Base-by-base conservation (phyloP, 2,329 filamentous ascomycete species). In the Cladosporium halotolerans region DNA sequence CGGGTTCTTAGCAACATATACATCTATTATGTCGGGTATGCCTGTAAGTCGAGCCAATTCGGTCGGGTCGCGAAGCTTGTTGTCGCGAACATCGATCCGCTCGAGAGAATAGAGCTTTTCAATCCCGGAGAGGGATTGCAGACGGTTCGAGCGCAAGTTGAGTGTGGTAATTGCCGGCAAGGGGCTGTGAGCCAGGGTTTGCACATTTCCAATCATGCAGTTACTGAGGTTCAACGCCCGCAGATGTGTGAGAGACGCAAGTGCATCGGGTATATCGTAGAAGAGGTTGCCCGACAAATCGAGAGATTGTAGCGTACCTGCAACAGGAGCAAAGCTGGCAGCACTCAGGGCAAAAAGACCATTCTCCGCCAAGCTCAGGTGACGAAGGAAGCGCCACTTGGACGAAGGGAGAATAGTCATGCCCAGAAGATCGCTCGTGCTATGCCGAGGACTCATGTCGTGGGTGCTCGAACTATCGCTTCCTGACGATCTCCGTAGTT, bases 121-220 rank as follows among this genome's bases (percentile, higher is more conserved):
- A 42, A 97, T 83, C 2, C 93, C 93, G 31, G 89, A 89, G 55
- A 99, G 80, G 2, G 90, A 95, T 55, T 83, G 80, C 55, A 99
- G 79, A 43, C 91, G 84, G 68, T 99, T 99, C 46, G 83, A 88
- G 54, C 92, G 85, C 52, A 99, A 80, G 65, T 97, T 97, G 54
- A 99, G 76, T 1, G 91, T 91, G 1, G 88, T 95, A 58, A 99
- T 96, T 16, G 93, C 92, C 28, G 93, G 92, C 4, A 99, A 78
- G 10, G 93, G 89, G 63, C 86, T 93, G 58, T 87, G 84, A 2
- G 84, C 84, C 40, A 99, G 76, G 2, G 92, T 96, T 63, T 95
- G 88, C 53, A 99, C 77, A 13, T 90, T 93, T 62, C 92, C 88
- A 58, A 99, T 97, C 91, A 97, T 96, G 77, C 92, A 97, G 64